phyloP scores from a whole-genome alignment of 2,329 filamentous ascomycete genomes.

The Talaromyces pinophilus region DNA sequence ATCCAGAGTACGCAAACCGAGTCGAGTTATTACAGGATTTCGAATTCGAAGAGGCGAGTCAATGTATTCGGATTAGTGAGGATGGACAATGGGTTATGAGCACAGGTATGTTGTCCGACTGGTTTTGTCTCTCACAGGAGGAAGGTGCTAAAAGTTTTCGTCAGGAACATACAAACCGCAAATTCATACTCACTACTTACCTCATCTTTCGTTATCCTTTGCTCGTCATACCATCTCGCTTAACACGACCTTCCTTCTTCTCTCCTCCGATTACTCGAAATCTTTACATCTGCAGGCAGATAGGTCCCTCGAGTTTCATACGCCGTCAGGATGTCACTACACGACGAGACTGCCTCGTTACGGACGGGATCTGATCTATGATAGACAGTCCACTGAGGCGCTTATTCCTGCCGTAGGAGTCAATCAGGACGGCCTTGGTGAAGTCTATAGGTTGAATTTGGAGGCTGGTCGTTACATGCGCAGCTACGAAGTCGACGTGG shows the following conservation, averaged over 20 bases:
- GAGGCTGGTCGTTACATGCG: slow-evolving; percentile 93
- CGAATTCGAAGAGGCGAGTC: slow-evolving; percentile 93
- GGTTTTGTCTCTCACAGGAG: neutral
- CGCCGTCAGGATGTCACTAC: slow-evolving; percentile 82
- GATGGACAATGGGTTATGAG: slow-evolving; percentile 98
- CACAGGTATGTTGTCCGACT: slow-evolving; percentile 59
- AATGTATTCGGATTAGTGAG: slow-evolving; percentile 84
- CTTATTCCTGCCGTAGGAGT: slow-evolving; percentile 85
- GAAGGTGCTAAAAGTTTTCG: slow-evolving; percentile 4
- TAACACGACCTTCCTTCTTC: slow-evolving; percentile 86
- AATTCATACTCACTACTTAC: slow-evolving; percentile 93
- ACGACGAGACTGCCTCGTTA: slow-evolving; percentile 88
- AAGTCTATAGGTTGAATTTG: slow-evolving; percentile 89
- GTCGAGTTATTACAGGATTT: slow-evolving; percentile 97
- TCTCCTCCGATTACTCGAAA: slow-evolving; percentile 90
- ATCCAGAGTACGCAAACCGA: slow-evolving; percentile 88
- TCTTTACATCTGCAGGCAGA: slow-evolving; percentile 92
- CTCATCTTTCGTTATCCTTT: slow-evolving; percentile 90
- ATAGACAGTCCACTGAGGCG: slow-evolving; percentile 77
- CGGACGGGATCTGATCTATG: slow-evolving; percentile 85
- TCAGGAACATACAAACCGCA: slow-evolving; percentile 71
- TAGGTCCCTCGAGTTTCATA: slow-evolving; percentile 89
- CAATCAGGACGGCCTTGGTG: slow-evolving; percentile 80
- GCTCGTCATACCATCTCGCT: slow-evolving; percentile 87
- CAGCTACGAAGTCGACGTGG: slow-evolving; percentile 87